Evolutionary conservation across 805 yeast species (phyloP).

Genomic region (Candida bentonensis): DNA sequence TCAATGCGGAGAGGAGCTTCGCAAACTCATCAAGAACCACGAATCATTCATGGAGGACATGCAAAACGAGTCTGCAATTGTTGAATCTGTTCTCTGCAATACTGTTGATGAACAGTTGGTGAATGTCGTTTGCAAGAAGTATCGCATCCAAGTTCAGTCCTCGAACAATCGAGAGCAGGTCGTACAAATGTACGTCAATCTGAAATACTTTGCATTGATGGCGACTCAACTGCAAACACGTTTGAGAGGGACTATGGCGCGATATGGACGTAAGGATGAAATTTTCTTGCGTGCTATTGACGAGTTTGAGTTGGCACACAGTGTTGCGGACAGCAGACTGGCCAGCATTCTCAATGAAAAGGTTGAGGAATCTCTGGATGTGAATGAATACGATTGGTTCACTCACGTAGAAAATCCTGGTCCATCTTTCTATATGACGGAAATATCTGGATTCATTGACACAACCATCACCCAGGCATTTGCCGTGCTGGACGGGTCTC

Average conservation of each 20-base stretch:
- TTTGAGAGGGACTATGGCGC: background rate
- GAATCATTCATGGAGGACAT: constrained; percentile 44
- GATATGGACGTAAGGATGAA: constrained; percentile 6
- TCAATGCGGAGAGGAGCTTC: constrained; percentile 61
- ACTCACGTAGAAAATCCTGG: constrained; percentile 31
- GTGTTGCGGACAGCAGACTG: constrained; percentile 60
- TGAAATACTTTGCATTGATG: constrained; percentile 53
- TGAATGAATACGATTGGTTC: constrained; percentile 76
- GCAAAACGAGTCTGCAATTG: constrained; percentile 40
- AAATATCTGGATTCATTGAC: constrained; percentile 68
- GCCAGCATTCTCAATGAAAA: constrained; percentile 70
- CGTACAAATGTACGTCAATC: constrained; percentile 71
- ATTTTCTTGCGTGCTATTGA: constrained; percentile 34
- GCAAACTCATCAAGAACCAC: constrained; percentile 47
- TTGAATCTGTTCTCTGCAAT: constrained; percentile 42
- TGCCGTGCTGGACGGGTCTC: constrained; percentile 58
- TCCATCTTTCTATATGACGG: constrained; percentile 64
- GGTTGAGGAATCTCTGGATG: constrained; percentile 63
- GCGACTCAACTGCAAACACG: background rate
- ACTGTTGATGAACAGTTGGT: constrained; percentile 53
- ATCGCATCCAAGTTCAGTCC: constrained; percentile 40
- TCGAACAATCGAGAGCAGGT: constrained; percentile 73
- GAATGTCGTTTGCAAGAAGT: constrained; percentile 48
- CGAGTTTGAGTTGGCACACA: constrained; percentile 43
- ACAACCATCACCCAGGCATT: constrained; percentile 74